Percentiles rank a stretch among this genome's conserved stretches.
phyloP scores from a whole-genome alignment of 106 monocot genomes.

The Vanilla planifolia region DNA sequence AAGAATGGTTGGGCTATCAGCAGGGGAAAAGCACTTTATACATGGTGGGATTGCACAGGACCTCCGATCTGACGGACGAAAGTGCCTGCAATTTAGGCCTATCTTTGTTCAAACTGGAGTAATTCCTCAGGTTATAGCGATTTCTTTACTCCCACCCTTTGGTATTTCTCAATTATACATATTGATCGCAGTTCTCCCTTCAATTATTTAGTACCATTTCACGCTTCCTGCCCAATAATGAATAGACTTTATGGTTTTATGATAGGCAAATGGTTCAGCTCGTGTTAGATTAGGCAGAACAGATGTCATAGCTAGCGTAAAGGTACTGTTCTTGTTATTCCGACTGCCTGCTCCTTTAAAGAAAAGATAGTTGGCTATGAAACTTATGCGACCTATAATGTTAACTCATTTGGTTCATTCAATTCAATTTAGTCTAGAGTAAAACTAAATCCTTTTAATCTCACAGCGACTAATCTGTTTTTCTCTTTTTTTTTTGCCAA shows the following conservation, averaged over 20 bases:
- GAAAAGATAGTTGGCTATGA: not conserved
- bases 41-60: constrained; percentile 71
- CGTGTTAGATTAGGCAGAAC: constrained; percentile 82
- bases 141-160: not conserved
- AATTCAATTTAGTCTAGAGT: too few species aligned
- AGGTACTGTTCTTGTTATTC: constrained; percentile 32
- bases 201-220: not conserved
- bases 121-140: constrained; percentile 67
- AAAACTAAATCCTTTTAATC: too few species aligned
- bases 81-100: constrained; percentile 47
- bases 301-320: constrained; percentile 81
- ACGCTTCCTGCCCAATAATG: not conserved
- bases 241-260: constrained; percentile 4
- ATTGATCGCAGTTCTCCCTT: not conserved
- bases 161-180: not conserved
- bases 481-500: too few species aligned
- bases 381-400: not conserved
- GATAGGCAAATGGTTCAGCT: constrained; percentile 78
- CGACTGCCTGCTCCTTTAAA: not conserved
- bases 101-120: constrained; percentile 76
- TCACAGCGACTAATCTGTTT: too few species aligned
- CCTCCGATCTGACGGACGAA: constrained; percentile 63
- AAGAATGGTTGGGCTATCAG: constrained; percentile 63
- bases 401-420: constrained; percentile 5
- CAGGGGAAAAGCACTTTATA: constrained; percentile 75